Percentiles rank a stretch among this genome's conserved stretches.
phyloP scores from a whole-genome alignment of 352 stramenopile genomes.

The Lagenidium giganteum region DNA sequence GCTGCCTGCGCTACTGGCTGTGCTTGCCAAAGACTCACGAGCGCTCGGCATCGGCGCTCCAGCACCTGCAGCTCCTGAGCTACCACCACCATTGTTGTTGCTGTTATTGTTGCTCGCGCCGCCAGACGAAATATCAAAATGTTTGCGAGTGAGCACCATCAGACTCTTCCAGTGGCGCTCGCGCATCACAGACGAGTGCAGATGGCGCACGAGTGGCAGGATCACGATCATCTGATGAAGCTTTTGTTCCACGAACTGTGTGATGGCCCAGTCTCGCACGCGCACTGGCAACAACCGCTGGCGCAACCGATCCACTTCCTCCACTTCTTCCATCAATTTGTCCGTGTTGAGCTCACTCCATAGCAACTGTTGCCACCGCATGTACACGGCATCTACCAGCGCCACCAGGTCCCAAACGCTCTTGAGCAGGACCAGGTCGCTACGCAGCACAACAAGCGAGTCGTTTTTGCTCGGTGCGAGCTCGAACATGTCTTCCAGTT shows the following conservation, averaged over 20 bases:
- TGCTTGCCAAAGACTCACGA: background rate
- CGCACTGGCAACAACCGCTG: slow-evolving; percentile 43
- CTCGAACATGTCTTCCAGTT: slow-evolving; percentile 93
- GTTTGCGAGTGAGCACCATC: slow-evolving; percentile 65
- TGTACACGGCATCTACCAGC: slow-evolving; percentile 60
- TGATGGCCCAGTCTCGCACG: slow-evolving; percentile 83
- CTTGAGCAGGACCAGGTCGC: slow-evolving; percentile 85
- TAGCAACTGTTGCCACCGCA: slow-evolving; percentile 74
- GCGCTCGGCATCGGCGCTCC: too few relatives aligned
- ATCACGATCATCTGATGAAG: slow-evolving; percentile 89
- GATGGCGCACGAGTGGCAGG: slow-evolving; percentile 80
- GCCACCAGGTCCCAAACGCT: slow-evolving; percentile 90
- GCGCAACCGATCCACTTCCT: slow-evolving; percentile 47
- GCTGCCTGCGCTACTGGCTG: background rate
- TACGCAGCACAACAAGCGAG: slow-evolving; percentile 66
- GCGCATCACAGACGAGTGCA: slow-evolving; percentile 72
- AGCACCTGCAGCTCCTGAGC: too few relatives aligned
- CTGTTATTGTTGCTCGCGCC: slow-evolving; percentile 1
- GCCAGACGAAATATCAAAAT: slow-evolving; percentile 57
- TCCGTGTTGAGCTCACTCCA: slow-evolving; percentile 88
- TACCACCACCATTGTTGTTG: slow-evolving; percentile 1
- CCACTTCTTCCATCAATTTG: slow-evolving; percentile 83
- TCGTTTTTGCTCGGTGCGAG: slow-evolving; percentile 60
- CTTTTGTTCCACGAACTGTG: slow-evolving; percentile 80
- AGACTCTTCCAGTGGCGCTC: slow-evolving; percentile 81